Evolutionary conservation across 371 early-diverging fungal genomes (phyloP).

Genomic region (Mucor irregularis): DNA sequence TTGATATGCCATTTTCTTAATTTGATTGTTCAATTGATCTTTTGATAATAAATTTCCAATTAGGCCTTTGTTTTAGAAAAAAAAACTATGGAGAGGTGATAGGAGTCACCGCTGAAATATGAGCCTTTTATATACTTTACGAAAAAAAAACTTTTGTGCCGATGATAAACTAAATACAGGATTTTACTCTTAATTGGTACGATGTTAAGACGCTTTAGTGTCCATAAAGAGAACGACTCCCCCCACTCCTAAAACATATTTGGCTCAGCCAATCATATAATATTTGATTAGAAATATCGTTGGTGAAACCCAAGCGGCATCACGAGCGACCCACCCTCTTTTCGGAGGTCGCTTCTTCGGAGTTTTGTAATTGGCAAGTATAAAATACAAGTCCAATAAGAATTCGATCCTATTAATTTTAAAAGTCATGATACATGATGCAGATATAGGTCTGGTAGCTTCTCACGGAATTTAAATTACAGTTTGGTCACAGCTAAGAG

Average conservation of each 20-base stretch:
- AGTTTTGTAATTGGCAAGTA: no score
- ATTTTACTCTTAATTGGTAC: no score
- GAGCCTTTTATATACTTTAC: slow-evolving; percentile 13
- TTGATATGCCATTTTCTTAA: slow-evolving; percentile 22
- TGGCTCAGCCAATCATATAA: not conserved
- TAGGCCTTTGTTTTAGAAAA: not conserved
- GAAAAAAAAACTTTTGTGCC: slow-evolving; percentile 1
- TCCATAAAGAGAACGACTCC: not conserved
- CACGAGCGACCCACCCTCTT: not conserved
- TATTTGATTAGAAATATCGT: not conserved
- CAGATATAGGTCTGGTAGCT: no score
- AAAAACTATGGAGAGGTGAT: not conserved
- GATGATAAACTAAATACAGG: not conserved
- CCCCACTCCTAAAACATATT: not conserved
- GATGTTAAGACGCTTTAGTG: no score
- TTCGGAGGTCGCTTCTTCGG: no score
- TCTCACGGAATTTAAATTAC: no score
- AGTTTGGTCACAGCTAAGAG: no score
- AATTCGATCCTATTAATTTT: no score
- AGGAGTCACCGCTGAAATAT: not conserved
- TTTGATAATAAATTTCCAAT: not conserved
- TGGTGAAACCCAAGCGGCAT: not conserved
- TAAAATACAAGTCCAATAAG: no score
- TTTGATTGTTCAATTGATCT: not conserved
- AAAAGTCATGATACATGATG: no score